A percentile compares a stretch with the other conserved stretches of the same genome.
Conservation (phyloP, 2,329 filamentous ascomycete genomes). For the Cercospora beticola region DNA sequence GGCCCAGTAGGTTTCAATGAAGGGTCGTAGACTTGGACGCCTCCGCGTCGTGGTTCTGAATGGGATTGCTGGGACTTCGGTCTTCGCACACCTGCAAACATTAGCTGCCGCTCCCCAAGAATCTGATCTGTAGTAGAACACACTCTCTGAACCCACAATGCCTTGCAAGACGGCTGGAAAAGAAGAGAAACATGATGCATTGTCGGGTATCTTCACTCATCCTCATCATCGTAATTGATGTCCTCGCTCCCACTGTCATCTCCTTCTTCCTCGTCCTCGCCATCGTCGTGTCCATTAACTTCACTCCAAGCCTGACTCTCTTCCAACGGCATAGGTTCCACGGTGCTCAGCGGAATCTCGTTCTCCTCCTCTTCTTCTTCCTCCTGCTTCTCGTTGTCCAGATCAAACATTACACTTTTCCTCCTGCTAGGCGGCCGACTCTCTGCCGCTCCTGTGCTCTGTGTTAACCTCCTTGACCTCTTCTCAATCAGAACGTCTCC, state of each 20-base stretch:
- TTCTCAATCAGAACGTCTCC: constrained; percentile 70
- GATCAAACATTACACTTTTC: constrained; percentile 36
- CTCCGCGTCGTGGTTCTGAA: neutral
- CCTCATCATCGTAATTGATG: constrained; percentile 23
- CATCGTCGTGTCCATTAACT: constrained; percentile 25
- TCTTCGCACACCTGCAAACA: neutral
- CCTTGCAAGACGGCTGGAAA: neutral
- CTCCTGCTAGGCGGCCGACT: constrained; percentile 34
- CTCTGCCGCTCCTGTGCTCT: constrained; percentile 20
- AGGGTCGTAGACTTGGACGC: neutral
- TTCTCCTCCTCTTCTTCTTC: constrained; percentile 20
- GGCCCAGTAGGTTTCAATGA: neutral
- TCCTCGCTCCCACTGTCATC: constrained; percentile 14
- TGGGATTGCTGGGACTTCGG: neutral
- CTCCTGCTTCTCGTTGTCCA: constrained; percentile 27
- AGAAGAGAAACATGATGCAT: constrained; percentile 5
- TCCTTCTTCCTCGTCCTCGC: constrained; percentile 19
- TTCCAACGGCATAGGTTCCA: constrained; percentile 35
- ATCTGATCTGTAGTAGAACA: neutral
- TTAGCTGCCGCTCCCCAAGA: neutral
- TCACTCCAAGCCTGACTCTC: constrained; percentile 32
- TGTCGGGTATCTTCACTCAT: constrained; percentile 23
- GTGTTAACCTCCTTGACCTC: constrained; percentile 13
- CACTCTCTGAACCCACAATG: neutral
- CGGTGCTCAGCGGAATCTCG: constrained; percentile 21